Evolutionary conservation across 2,329 filamentous ascomycete genomes (phyloP).

Genomic region (Aschersonia sp.): DNA sequence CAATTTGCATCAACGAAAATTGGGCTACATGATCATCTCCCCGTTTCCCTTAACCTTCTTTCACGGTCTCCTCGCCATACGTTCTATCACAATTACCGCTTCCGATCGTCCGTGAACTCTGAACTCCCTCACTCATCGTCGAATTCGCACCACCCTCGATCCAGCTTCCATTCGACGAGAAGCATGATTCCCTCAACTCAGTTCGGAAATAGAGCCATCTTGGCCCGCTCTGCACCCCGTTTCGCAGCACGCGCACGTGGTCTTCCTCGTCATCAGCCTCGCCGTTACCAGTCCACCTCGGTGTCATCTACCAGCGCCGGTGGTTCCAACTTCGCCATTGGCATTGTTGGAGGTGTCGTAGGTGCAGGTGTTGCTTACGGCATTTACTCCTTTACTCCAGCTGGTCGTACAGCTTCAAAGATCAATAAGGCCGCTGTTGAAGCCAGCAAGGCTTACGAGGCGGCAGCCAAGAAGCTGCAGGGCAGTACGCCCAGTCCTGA

Average conservation of each 20-base stretch:
- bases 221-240: constrained; percentile 12
- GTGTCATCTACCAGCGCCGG: constrained; percentile 9
- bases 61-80: too few species aligned
- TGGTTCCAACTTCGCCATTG: constrained; percentile 22
- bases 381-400: constrained; percentile 27
- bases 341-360: constrained; percentile 27
- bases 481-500: constrained; percentile 50
- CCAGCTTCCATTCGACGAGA: not conserved
- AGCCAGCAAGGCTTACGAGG: constrained; percentile 45
- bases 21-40: not conserved
- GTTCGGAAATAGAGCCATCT: constrained; percentile 10
- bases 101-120: not conserved
- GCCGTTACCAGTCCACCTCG: constrained; percentile 27
- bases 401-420: constrained; percentile 23
- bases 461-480: constrained; percentile 44
- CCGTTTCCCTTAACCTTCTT: not conserved
- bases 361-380: constrained; percentile 27
- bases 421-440: constrained; percentile 35
- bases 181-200: constrained; percentile 17
- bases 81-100: not conserved
- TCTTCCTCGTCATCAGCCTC: constrained; percentile 9
- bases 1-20: not conserved
- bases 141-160: not conserved
- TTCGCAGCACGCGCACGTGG: constrained; percentile 9
- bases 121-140: not conserved